These are phyloP conservation scores for Trichoderma oligosporum DNA, from an alignment of 2,329 filamentous ascomycete species.

Conservation along the genomic window DNA sequence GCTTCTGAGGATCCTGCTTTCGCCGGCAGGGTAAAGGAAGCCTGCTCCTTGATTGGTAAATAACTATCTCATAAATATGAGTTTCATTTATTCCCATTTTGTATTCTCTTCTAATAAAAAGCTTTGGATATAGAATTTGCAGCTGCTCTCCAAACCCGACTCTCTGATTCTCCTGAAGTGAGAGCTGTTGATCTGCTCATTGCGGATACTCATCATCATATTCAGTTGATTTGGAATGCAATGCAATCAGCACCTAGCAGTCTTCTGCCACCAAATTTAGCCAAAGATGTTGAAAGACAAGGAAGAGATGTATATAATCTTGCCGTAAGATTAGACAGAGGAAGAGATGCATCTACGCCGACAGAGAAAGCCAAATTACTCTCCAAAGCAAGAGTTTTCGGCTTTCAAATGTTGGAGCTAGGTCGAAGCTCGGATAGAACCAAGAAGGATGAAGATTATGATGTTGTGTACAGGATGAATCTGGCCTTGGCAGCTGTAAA, in stretches of 20 bases:
- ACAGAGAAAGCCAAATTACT: conserved; percentile 32
- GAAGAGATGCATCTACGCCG: conserved; percentile 21
- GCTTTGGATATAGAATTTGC: conserved; percentile 29
- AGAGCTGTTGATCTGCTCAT: conserved; percentile 42
- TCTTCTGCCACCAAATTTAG: not conserved
- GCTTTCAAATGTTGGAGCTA: conserved; percentile 64
- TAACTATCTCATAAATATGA: not conserved
- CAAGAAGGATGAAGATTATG: conserved; percentile 29
- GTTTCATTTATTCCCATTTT: not conserved
- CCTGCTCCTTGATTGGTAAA: conserved; percentile 24
- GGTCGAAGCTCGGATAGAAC: conserved; percentile 39
- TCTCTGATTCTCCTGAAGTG: conserved; percentile 26
- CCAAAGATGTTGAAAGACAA: conserved; percentile 48
- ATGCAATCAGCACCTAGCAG: not conserved
- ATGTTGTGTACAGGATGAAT: conserved; percentile 57
- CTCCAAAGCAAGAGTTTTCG: conserved; percentile 47
- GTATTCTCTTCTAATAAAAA: not conserved
- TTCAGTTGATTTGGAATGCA: conserved; percentile 25
- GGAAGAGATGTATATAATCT: conserved; percentile 66
- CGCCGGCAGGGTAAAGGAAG: conserved; percentile 25
- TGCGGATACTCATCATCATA: conserved; percentile 30
- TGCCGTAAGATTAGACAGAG: conserved; percentile 50
- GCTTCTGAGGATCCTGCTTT: conserved; percentile 20
- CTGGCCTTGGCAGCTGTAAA: conserved; percentile 65
- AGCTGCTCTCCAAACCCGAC: conserved; percentile 25